Evolutionary conservation across 2,329 filamentous ascomycete genomes (phyloP).

Genomic region (Fusarium virguliforme): DNA sequence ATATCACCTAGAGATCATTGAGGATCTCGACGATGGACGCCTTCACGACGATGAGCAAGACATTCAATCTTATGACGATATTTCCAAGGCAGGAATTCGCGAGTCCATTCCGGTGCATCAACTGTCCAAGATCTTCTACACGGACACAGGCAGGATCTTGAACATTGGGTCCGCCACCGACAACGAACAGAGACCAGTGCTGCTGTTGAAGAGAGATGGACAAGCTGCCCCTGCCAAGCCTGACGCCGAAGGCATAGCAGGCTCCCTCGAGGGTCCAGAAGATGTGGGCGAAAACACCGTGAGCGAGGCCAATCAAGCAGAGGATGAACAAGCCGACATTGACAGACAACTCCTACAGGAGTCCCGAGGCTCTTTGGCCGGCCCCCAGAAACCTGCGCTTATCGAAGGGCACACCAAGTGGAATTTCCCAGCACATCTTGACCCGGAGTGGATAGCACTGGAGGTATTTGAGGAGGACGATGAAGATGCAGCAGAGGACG

Average conservation of each 20-base stretch:
- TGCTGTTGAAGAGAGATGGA: constrained; percentile 55
- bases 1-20: constrained; percentile 86
- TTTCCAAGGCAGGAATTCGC: constrained; percentile 64
- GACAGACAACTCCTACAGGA: constrained; percentile 62
- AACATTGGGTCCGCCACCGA: constrained; percentile 77
- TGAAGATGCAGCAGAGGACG: constrained; percentile 50
- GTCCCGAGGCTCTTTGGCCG: constrained; percentile 25
- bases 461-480: constrained; percentile 82
- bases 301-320: constrained; percentile 38
- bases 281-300: constrained; percentile 14
- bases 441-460: constrained; percentile 92
- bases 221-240: constrained; percentile 26
- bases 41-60: constrained; percentile 62
- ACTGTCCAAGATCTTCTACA: constrained; percentile 93
- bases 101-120: constrained; percentile 70
- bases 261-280: constrained; percentile 63
- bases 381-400: constrained; percentile 14
- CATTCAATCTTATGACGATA: constrained; percentile 58
- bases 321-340: constrained; percentile 62
- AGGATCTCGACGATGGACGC: constrained; percentile 79
- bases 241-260: constrained; percentile 16
- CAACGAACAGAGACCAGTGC: constrained; percentile 59
- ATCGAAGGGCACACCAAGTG: constrained; percentile 25
- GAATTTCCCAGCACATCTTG: constrained; percentile 78
- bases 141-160: constrained; percentile 89